Evolutionary conservation across 371 early-diverging fungal genomes (phyloP).

Genomic region (Fennellomyces sp.): DNA sequence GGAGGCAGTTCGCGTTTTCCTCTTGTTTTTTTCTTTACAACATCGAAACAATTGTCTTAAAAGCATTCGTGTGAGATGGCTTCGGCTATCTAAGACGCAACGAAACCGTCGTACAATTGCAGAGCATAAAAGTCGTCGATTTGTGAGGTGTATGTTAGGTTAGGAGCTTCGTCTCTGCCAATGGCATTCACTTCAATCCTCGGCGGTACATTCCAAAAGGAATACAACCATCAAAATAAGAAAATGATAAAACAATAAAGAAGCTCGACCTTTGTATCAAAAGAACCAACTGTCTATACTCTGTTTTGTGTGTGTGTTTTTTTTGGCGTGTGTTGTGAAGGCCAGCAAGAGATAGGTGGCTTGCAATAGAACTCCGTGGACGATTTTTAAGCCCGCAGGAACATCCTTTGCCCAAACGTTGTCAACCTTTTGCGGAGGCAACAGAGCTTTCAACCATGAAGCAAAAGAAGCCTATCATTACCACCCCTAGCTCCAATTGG

Average conservation of each 20-base stretch:
- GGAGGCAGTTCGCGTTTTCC: background rate
- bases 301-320: too few relatives aligned
- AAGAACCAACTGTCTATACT: too few relatives aligned
- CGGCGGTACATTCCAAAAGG: constrained; percentile 2
- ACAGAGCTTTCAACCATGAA: too few relatives aligned
- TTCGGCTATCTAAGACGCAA: constrained; percentile 15
- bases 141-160: constrained; percentile 17
- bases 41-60: constrained; percentile 34
- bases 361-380: too few relatives aligned
- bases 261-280: background rate
- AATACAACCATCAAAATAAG: background rate
- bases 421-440: too few relatives aligned
- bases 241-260: constrained; percentile 6
- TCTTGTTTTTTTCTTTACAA: constrained; percentile 12
- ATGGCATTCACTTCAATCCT: constrained; percentile 16
- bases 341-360: too few relatives aligned
- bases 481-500: constrained; percentile 60
- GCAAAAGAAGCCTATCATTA: background rate
- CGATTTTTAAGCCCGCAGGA: too few relatives aligned
- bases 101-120: constrained; percentile 22
- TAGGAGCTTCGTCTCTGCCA: constrained; percentile 19
- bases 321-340: too few relatives aligned
- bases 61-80: constrained; percentile 25
- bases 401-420: too few relatives aligned
- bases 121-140: constrained; percentile 9